Evolutionary conservation across 495 filamentous ascomycete genomes (phyloP), one percentile per base, ranked within the genome.

Genomic region (Xylaria acuta): DNA sequence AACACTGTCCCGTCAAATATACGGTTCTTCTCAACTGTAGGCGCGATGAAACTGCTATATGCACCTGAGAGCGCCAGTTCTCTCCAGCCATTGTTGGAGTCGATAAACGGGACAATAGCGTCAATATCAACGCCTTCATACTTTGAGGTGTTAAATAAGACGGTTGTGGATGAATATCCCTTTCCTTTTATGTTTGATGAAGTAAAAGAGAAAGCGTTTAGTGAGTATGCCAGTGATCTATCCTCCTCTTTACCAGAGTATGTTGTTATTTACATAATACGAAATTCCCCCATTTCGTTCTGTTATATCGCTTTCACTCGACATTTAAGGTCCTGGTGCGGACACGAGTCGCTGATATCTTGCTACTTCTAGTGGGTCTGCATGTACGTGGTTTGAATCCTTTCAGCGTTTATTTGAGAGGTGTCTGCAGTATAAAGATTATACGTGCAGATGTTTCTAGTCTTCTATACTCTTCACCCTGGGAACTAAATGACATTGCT

Each of bases 141-240:
- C 45, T 53, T 18, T 20, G 73, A 77, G 11, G 67, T 75, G 18
- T 11, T 78, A 18, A 67, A 68, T 22, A 53, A 69, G 9, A 70
- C 75, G 36, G 73, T 56, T 6, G 76, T 75, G n/a, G 70, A 74
- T 32, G 76, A 78, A 11, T 77, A 66, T 12, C 71, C 76, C 12
- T 78, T 78, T 38, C 38, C 74, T 40, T 56, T 72, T 54, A 72
- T 63, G 18, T 78, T 72, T 71, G 73, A 77, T 8, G 69, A 77
- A 43, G 60, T 78, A 16, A 75, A 67, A 60, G 27, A 74, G 4
- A 77, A 74, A 53, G 38, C 54, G 16, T 75, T 74, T 45, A 75
- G 60, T 70, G 56, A 41, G 68, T 64, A 38, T 63, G 9, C 27
- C n/a, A 47, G 38, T 18, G 20, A 45, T 36, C 41, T 6, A 43